Conservation (phyloP, 1,284 basidiomycete species). For the Cryptococcus neoformans region DNA sequence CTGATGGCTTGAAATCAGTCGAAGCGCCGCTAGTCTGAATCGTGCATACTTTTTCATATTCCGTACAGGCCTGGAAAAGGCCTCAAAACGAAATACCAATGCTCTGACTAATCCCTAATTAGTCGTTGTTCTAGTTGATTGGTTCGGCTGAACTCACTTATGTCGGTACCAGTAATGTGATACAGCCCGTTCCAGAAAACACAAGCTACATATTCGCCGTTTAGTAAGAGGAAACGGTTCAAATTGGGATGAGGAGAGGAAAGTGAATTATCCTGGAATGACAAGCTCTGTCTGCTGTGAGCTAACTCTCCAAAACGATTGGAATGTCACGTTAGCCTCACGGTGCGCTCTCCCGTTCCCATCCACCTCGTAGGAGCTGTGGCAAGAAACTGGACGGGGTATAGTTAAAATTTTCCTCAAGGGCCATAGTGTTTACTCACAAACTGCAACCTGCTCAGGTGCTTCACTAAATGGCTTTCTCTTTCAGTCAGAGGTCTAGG, state of each 20-base stretch:
- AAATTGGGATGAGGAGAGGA: conserved; percentile 59
- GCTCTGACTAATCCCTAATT: conserved; percentile 61
- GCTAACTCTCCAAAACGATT: conserved; percentile 21
- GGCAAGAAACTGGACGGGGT: conserved; percentile 61
- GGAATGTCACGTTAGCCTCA: conserved; percentile 8
- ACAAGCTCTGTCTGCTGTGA: conserved; percentile 15
- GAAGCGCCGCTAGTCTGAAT: background rate
- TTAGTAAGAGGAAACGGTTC: conserved; percentile 76
- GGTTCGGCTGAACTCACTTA: conserved; percentile 36
- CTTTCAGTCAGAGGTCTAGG: conserved; percentile 30
- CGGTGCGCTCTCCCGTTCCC: conserved; percentile 7
- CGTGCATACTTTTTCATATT: conserved; percentile 38
- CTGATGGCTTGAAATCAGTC: conserved; percentile 76
- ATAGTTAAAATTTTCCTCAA: conserved; percentile 2
- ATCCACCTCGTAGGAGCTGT: conserved; percentile 58
- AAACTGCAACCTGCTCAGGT: conserved; percentile 44
- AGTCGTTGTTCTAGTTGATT: background rate
- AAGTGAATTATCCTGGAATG: conserved; percentile 48
- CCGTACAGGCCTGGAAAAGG: conserved; percentile 59
- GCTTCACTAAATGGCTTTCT: conserved; percentile 34
- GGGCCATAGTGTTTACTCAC: conserved; percentile 24
- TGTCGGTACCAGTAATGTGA: conserved; percentile 80
- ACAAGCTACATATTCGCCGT: conserved; percentile 82
- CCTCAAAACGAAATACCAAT: conserved; percentile 82
- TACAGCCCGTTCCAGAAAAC: conserved; percentile 85